phyloP scores from a whole-genome alignment of 1,139 yeast genomes.

The Wickerhamomyces sp. region DNA sequence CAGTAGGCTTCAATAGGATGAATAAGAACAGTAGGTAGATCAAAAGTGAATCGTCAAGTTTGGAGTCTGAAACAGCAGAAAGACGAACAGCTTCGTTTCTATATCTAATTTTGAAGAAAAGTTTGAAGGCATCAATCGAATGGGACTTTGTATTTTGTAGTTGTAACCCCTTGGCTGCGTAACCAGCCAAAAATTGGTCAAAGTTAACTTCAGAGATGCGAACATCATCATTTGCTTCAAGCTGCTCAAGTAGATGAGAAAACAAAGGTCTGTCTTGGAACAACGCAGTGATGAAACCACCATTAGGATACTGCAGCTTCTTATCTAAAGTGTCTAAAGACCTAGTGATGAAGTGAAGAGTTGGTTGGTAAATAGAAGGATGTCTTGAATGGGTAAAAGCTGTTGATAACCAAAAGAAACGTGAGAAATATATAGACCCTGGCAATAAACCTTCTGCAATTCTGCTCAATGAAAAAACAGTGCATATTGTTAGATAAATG shows the following conservation, averaged over 20 bases:
- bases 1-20: slow-evolving; percentile 46
- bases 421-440: slow-evolving; percentile 49
- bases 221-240: slow-evolving; percentile 44
- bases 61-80: slow-evolving; percentile 1
- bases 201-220: slow-evolving; percentile 43
- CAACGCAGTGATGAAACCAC: slow-evolving; percentile 23
- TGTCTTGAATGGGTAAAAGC: slow-evolving; percentile 35
- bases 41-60: slow-evolving; percentile 26
- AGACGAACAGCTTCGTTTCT: slow-evolving; percentile 24
- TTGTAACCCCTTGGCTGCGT: slow-evolving; percentile 59
- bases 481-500: slow-evolving; percentile 30
- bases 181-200: slow-evolving; percentile 49
- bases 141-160: slow-evolving; percentile 56
- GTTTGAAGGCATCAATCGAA: slow-evolving; percentile 49
- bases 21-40: slow-evolving; percentile 55
- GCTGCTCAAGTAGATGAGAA: slow-evolving; percentile 38
- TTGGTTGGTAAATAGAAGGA: slow-evolving; percentile 51
- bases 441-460: slow-evolving; percentile 59
- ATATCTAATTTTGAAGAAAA: slow-evolving; percentile 45
- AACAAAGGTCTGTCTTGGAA: slow-evolving; percentile 38
- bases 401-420: slow-evolving; percentile 65
- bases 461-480: slow-evolving; percentile 48
- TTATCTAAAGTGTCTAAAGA: slow-evolving; percentile 27
- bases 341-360: slow-evolving; percentile 39
- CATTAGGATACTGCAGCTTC: slow-evolving; percentile 23